Evolutionary conservation across 163 green algal genomes (phyloP).

Genomic region (Picocystis sp.): DNA sequence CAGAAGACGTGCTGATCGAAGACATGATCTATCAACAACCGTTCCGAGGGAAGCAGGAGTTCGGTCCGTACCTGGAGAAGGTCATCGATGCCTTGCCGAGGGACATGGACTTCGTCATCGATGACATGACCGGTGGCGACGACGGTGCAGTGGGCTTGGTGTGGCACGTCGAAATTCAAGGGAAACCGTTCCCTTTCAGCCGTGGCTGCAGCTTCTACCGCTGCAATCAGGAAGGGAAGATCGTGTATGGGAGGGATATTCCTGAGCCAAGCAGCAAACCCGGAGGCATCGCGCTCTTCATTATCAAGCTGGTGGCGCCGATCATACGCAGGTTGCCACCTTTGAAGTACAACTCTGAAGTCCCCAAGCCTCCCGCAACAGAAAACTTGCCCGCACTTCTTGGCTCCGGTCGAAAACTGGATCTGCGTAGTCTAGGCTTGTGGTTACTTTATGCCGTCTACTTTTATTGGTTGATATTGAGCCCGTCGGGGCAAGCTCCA

Average conservation of each 20-base stretch:
- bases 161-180: conserved; percentile 18
- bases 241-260: conserved; percentile 19
- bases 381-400: not conserved
- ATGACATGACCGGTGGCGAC: conserved; percentile 9
- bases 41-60: not conserved
- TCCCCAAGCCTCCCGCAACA: too few relatives aligned
- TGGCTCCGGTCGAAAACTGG: not conserved
- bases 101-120: conserved; percentile 17
- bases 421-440: not conserved
- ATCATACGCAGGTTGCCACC: conserved; percentile 1
- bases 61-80: conserved; percentile 10
- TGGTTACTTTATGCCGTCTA: conserved; percentile 7
- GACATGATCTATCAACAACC: conserved; percentile 5
- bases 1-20: conserved; percentile 1
- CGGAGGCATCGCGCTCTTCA: conserved; percentile 10
- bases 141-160: conserved; percentile 5
- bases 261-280: conserved; percentile 12
- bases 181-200: conserved; percentile 16
- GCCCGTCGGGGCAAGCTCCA: not conserved
- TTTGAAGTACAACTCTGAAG: too few relatives aligned
- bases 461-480: conserved; percentile 5
- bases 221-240: conserved; percentile 7
- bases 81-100: conserved; percentile 12
- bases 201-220: conserved; percentile 14
- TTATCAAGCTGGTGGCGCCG: conserved; percentile 14